Evolutionary conservation across 2,329 filamentous ascomycete genomes (phyloP).

Genomic region (Stemphylium beticola): DNA sequence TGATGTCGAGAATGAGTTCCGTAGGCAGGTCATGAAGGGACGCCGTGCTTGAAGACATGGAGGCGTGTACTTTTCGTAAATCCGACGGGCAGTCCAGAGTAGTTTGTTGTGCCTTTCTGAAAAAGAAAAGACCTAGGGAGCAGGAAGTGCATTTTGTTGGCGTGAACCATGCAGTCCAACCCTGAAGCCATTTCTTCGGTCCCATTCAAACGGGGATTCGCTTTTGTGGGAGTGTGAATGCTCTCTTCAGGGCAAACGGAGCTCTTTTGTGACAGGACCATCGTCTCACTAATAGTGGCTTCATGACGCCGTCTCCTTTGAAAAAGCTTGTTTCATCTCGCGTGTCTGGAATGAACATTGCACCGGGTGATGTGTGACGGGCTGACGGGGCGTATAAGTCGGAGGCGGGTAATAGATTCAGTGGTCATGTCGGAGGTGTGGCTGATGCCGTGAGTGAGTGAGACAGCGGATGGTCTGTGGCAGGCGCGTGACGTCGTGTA

Average conservation of each 20-base stretch:
- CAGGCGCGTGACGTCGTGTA: conserved; percentile 3
- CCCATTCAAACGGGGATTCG: background rate
- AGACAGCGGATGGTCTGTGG: background rate
- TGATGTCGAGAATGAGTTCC: conserved; percentile 51
- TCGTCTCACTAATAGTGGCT: background rate
- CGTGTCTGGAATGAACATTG: background rate
- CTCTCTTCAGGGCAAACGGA: background rate
- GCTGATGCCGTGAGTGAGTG: conserved; percentile 3
- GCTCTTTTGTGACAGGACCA: background rate
- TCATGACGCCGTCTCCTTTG: background rate
- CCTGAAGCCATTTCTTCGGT: background rate
- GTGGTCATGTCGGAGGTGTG: conserved; percentile 9
- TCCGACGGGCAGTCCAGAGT: background rate
- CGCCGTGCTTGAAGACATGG: conserved; percentile 12
- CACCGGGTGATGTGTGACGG: background rate
- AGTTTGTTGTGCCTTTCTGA: background rate
- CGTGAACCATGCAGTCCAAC: background rate
- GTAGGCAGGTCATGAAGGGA: conserved; percentile 43
- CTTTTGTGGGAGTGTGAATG: background rate
- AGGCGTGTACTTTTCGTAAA: background rate
- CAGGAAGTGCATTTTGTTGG: background rate
- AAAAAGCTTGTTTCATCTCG: background rate
- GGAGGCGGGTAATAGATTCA: background rate
- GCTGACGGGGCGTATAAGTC: background rate
- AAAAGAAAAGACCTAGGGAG: background rate